Evolutionary conservation across 768 basidiomycete species (phyloP).

Genomic region (Steccherinum ochraceum): DNA sequence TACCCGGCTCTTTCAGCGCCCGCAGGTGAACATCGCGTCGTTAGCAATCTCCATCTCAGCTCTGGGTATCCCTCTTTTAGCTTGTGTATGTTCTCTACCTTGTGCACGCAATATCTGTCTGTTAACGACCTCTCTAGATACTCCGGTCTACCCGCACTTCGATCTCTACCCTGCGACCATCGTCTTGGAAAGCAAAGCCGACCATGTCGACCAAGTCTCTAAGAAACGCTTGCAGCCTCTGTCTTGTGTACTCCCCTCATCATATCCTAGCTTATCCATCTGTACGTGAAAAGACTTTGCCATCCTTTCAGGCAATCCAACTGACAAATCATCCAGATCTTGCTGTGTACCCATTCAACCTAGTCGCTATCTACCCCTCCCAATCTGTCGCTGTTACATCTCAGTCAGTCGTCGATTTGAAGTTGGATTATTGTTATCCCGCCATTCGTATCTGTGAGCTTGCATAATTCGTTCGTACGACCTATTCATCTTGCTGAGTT

Average conservation of each 20-base stretch:
- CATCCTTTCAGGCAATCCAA: neutral
- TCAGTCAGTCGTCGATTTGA: no score
- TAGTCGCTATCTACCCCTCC: constrained; percentile 14
- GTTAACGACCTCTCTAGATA: constrained; percentile 11
- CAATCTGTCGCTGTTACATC: no score
- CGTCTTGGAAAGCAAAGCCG: neutral
- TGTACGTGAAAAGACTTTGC: constrained; percentile 8
- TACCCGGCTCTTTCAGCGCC: constrained; percentile 18
- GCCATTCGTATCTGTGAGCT: constrained; percentile 15
- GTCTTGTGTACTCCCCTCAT: neutral
- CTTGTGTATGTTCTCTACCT: constrained; percentile 14
- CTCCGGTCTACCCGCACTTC: constrained; percentile 21
- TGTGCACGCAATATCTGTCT: neutral
- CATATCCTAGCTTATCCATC: constrained; percentile 9
- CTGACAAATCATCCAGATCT: constrained; percentile 10
- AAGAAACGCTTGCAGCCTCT: no score
- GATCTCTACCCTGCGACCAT: constrained; percentile 14
- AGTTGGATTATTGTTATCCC: constrained; percentile 10
- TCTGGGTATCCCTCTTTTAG: constrained; percentile 18
- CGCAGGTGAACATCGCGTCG: constrained; percentile 1
- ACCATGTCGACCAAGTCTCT: neutral
- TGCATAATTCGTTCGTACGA: neutral
- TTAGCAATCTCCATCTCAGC: constrained; percentile 4
- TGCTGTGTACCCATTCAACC: constrained; percentile 17
- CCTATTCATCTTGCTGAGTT: neutral